These are phyloP conservation scores for Ilex aquifolium DNA, from an alignment of 257 asterid genomes.

Conservation along the genomic window DNA sequence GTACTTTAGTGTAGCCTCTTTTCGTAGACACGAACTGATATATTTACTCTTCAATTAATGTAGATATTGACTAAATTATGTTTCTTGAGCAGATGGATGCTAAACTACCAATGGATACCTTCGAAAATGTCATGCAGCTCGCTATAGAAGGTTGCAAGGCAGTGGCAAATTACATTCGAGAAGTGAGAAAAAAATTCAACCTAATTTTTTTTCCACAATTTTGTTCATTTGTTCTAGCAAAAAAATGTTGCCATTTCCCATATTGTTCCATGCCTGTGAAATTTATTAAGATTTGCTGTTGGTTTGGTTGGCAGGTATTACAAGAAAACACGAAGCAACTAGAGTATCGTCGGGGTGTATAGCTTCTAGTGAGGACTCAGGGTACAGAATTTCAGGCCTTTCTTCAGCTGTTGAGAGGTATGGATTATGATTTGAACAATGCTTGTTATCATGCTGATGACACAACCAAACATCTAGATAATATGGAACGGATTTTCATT, in stretches of 20 bases:
- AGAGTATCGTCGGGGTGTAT: conserved; percentile 61
- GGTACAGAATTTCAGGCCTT: conserved; percentile 4
- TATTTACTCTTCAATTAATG: background rate
- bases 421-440: too few relatives aligned
- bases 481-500: too few relatives aligned
- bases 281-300: conserved; percentile 3
- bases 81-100: conserved; percentile 66
- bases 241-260: background rate
- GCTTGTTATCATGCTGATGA: too few relatives aligned
- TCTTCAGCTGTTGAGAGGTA: too few relatives aligned
- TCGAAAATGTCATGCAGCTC: conserved; percentile 86
- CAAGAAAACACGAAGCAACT: conserved; percentile 67
- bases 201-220: background rate
- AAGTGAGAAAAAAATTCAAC: conserved; percentile 33
- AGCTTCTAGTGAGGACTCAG: conserved; percentile 7
- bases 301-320: conserved; percentile 40
- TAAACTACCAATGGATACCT: conserved; percentile 72
- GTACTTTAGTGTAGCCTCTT: background rate
- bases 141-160: conserved; percentile 95
- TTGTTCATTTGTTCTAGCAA: background rate
- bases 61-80: background rate
- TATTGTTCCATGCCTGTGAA: conserved; percentile 1
- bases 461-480: too few relatives aligned
- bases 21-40: background rate
- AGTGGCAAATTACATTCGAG: conserved; percentile 70